A percentile compares a stretch with the other conserved stretches of the same genome.
These are phyloP conservation scores for Aspergillus haitiensis DNA, from an alignment of 495 filamentous ascomycete genomes.

Conservation along the genomic window DNA sequence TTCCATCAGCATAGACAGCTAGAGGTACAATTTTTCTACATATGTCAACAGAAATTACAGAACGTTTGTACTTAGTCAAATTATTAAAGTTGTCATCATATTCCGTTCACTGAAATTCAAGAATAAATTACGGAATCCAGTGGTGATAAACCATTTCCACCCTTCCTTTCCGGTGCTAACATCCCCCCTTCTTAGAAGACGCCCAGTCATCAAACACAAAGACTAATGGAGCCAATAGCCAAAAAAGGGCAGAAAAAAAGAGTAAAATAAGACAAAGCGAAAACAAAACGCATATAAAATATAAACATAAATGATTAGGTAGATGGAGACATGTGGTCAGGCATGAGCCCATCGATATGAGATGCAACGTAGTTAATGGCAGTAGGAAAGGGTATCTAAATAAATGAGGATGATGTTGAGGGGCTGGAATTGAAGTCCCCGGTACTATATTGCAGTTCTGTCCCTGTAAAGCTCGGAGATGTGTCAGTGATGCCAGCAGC, in stretches of 20 bases:
- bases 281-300: neutral
- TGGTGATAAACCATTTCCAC: slow-evolving; percentile 10
- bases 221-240: too few species aligned
- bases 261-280: slow-evolving; percentile 8
- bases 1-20: neutral
- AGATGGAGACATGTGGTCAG: neutral
- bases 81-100: neutral
- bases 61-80: neutral
- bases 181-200: slow-evolving; percentile 28
- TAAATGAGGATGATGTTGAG: slow-evolving; percentile 38
- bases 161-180: slow-evolving; percentile 25
- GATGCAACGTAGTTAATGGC: slow-evolving; percentile 1
- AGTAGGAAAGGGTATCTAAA: slow-evolving; percentile 23
- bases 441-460: slow-evolving; percentile 21
- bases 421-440: slow-evolving; percentile 29
- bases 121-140: slow-evolving; percentile 2
- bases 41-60: neutral
- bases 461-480: slow-evolving; percentile 21
- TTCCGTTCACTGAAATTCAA: slow-evolving; percentile 8
- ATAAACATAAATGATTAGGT: neutral
- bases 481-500: slow-evolving; percentile 32
- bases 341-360: neutral
- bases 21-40: neutral
- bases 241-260: slow-evolving; percentile 17
- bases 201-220: slow-evolving; percentile 17